A percentile compares a stretch with the other conserved stretches of the same genome.
Evolutionary conservation across 129 eudicot genomes (phyloP).

Genomic region (Deinandra increscens): DNA sequence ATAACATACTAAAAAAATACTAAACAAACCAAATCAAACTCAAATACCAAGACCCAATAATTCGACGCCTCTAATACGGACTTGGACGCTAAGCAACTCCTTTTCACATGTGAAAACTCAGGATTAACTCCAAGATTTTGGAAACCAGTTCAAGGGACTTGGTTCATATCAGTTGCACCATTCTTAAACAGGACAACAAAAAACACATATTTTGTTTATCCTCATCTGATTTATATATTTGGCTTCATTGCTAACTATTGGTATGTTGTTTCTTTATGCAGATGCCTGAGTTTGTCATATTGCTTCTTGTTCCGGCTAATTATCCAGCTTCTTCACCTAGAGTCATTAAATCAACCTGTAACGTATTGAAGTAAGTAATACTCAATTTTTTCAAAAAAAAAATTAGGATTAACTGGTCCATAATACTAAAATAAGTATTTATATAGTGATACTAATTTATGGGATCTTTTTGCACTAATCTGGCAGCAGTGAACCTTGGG

Average conservation of each 20-base stretch:
- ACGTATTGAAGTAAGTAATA: conserved; percentile 30
- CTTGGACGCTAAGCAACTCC: too few relatives aligned
- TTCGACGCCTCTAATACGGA: too few relatives aligned
- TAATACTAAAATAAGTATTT: background rate
- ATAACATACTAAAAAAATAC: too few relatives aligned
- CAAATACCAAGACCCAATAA: too few relatives aligned
- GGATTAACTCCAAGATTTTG: too few relatives aligned
- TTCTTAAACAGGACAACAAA: background rate
- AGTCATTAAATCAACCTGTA: conserved; percentile 4
- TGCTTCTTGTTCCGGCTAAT: conserved; percentile 35
- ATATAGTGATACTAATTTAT: background rate
- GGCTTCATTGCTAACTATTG: background rate
- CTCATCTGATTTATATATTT: background rate
- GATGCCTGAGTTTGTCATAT: conserved; percentile 29
- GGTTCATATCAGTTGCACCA: background rate
- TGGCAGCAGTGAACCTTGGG: conserved; percentile 21
- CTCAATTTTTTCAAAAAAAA: background rate
- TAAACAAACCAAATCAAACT: too few relatives aligned
- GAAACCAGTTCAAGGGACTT: background rate
- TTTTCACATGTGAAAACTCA: too few relatives aligned
- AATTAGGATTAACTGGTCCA: background rate
- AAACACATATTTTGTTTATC: background rate
- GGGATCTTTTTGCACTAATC: background rate
- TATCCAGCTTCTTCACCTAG: conserved; percentile 45
- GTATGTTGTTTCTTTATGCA: conserved; percentile 8